A percentile compares a stretch with the other conserved stretches of the same genome.
Evolutionary conservation across 2,329 filamentous ascomycete species (phyloP).

Genomic region (Fusarium dimerum): DNA sequence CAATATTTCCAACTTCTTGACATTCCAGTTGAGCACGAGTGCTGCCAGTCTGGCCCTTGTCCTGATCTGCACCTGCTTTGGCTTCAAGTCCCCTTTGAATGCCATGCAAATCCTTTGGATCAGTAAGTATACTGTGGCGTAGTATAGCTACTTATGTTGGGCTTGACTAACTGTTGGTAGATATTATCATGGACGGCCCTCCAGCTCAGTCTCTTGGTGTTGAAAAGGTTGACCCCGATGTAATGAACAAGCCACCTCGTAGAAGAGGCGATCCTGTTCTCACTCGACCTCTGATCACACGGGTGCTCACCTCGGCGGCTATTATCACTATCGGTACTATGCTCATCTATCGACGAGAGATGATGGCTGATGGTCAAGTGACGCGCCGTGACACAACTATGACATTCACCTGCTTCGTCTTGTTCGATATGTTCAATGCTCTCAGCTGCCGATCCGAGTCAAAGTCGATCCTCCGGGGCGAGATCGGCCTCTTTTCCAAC

Average conservation of each 20-base stretch:
- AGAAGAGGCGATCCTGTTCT: slow-evolving; percentile 86
- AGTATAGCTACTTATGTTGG: not conserved
- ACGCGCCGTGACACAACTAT: slow-evolving; percentile 96
- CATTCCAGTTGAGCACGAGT: slow-evolving; percentile 96
- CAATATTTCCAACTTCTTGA: slow-evolving; percentile 99
- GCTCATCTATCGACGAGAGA: slow-evolving; percentile 87
- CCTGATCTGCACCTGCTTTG: slow-evolving; percentile 86
- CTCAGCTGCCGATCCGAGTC: slow-evolving; percentile 87
- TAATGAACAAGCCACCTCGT: slow-evolving; percentile 87
- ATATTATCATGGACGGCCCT: slow-evolving; percentile 99
- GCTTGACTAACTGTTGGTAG: slow-evolving; percentile 47
- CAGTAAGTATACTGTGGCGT: slow-evolving; percentile 62
- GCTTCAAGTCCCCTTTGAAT: slow-evolving; percentile 93
- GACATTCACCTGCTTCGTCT: slow-evolving; percentile 98
- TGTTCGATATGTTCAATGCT: slow-evolving; percentile 99
- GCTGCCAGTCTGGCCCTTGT: slow-evolving; percentile 91
- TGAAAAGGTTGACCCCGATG: slow-evolving; percentile 88
- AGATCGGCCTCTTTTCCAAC: slow-evolving; percentile 82
- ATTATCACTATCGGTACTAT: slow-evolving; percentile 95
- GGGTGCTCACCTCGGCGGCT: slow-evolving; percentile 82
- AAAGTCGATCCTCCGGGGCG: slow-evolving; percentile 85
- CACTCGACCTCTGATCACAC: slow-evolving; percentile 77
- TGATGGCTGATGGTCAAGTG: slow-evolving; percentile 79
- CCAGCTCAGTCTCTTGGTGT: slow-evolving; percentile 96
- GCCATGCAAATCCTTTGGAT: slow-evolving; percentile 99